phyloP scores from a whole-genome alignment of 2,329 filamentous ascomycete genomes.

The Penicillium vulpinum region DNA sequence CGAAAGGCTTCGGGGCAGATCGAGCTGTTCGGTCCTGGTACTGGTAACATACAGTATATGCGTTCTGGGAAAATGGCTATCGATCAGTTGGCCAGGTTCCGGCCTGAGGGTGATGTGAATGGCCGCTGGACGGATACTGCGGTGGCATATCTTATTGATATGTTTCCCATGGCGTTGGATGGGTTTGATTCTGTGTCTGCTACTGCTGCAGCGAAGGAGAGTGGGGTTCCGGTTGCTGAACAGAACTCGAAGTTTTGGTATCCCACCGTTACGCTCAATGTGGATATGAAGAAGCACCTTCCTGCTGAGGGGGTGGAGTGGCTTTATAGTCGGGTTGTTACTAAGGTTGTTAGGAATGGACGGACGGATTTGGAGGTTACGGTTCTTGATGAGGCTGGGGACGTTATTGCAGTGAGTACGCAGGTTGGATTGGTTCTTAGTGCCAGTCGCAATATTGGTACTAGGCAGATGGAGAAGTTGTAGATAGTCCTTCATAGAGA shows the following conservation, averaged over 20 bases:
- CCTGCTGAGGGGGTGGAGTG: slow-evolving; percentile 70
- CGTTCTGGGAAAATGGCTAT: slow-evolving; percentile 31
- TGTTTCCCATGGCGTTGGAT: slow-evolving; percentile 67
- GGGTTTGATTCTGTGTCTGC: slow-evolving; percentile 38
- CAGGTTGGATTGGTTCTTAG: slow-evolving; percentile 67
- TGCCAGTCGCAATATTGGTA: slow-evolving; percentile 62
- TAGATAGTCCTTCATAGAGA: slow-evolving; percentile 8
- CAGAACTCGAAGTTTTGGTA: slow-evolving; percentile 62
- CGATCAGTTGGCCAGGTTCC: slow-evolving; percentile 68
- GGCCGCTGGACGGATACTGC: slow-evolving; percentile 62
- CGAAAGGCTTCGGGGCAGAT: slow-evolving; percentile 53
- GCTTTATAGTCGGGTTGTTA: slow-evolving; percentile 65
- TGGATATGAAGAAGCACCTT: slow-evolving; percentile 74
- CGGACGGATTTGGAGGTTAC: slow-evolving; percentile 73
- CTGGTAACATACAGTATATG: slow-evolving; percentile 17
- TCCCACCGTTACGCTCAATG: slow-evolving; percentile 70
- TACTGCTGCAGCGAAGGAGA: slow-evolving; percentile 30
- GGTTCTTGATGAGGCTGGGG: slow-evolving; percentile 63
- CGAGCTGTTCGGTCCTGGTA: slow-evolving; percentile 48
- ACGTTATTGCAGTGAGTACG: slow-evolving; percentile 66
- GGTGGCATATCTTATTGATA: slow-evolving; percentile 67
- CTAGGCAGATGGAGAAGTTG: slow-evolving; percentile 39
- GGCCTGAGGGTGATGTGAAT: slow-evolving; percentile 50
- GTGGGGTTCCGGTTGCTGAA: slow-evolving; percentile 24
- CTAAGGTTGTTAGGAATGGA: slow-evolving; percentile 69